Percentiles rank a stretch among this genome's conserved stretches.
Conservation (phyloP, 2,329 filamentous ascomycete genomes). For the Sclerotinia borealis region DNA sequence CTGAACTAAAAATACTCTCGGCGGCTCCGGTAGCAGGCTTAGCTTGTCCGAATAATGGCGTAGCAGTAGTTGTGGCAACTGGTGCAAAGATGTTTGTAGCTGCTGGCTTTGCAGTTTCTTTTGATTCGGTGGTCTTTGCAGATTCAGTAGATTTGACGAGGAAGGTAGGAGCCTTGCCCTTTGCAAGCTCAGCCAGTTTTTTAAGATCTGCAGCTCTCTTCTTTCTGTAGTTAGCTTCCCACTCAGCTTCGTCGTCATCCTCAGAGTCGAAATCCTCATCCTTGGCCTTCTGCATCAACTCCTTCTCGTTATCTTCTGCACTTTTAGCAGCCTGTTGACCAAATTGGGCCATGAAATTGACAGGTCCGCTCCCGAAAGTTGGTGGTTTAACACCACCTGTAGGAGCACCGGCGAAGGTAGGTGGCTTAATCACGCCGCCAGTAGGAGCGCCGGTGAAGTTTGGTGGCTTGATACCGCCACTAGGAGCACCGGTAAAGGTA, state of each 20-base stretch:
- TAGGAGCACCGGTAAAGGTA: neutral
- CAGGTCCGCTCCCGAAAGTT: conserved; percentile 20
- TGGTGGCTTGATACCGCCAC: neutral
- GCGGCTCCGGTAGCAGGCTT: conserved; percentile 34
- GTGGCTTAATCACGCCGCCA: conserved; percentile 6
- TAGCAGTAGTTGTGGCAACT: conserved; percentile 6
- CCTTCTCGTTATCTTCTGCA: conserved; percentile 21
- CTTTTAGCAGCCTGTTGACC: conserved; percentile 19
- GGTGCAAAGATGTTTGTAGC: neutral
- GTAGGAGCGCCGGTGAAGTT: neutral
- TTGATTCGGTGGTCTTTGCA: neutral
- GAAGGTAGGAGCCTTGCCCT: conserved; percentile 18
- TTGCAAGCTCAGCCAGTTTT: conserved; percentile 20
- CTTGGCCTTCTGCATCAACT: conserved; percentile 26
- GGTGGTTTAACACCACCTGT: conserved; percentile 23
- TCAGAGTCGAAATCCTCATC: conserved; percentile 29
- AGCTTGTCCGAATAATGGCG: conserved; percentile 31
- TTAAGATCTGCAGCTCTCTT: conserved; percentile 20
- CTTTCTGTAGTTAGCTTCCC: conserved; percentile 21
- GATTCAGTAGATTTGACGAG: conserved; percentile 11
- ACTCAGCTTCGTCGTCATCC: conserved; percentile 29
- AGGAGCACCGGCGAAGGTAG: neutral
- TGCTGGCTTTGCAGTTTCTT: conserved; percentile 4
- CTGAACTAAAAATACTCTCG: conserved; percentile 21
- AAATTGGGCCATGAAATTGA: conserved; percentile 27